Conservation (phyloP, 192 early-diverging fungal genomes). For the Thamnidium elegans region DNA sequence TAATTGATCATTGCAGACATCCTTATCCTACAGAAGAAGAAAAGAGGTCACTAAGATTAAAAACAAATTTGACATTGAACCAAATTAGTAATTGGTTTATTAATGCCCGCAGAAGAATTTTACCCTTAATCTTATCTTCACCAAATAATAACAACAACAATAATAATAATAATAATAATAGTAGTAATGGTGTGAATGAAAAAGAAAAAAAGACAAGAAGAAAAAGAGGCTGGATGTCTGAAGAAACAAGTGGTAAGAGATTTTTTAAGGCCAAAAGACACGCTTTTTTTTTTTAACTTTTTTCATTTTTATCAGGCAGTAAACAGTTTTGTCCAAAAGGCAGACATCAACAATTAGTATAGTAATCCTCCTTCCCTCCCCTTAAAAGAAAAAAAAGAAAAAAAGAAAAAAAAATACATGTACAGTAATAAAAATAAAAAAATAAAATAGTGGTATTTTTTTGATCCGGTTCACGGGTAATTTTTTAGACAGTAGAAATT, state of each 20-base stretch:
- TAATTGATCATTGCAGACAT: slow-evolving; percentile 54
- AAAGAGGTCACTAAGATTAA: slow-evolving; percentile 49
- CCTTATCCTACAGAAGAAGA: slow-evolving; percentile 69
- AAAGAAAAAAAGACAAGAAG: neutral
- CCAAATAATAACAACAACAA: neutral
- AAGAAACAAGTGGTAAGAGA: neutral
- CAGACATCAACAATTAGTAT: no score
- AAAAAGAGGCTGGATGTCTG: neutral
- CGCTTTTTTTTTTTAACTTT: no score
- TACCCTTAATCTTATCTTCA: slow-evolving; percentile 45
- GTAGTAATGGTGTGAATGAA: neutral
- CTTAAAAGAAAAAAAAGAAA: no score
- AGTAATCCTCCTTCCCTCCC: no score
- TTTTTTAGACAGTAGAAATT: no score
- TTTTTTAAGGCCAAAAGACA: no score
- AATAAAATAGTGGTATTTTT: no score
- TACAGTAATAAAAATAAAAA: no score
- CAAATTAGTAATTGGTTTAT: slow-evolving; percentile 81
- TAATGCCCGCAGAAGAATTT: slow-evolving; percentile 58
- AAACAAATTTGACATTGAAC: slow-evolving; percentile 60
- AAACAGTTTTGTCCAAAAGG: neutral
- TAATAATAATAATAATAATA: neutral
- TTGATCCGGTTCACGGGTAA: no score
- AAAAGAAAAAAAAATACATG: no score
- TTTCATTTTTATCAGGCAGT: neutral